Evolutionary conservation across 345 rosid species (phyloP).

Genomic region (Noccaea bulbosa): DNA sequence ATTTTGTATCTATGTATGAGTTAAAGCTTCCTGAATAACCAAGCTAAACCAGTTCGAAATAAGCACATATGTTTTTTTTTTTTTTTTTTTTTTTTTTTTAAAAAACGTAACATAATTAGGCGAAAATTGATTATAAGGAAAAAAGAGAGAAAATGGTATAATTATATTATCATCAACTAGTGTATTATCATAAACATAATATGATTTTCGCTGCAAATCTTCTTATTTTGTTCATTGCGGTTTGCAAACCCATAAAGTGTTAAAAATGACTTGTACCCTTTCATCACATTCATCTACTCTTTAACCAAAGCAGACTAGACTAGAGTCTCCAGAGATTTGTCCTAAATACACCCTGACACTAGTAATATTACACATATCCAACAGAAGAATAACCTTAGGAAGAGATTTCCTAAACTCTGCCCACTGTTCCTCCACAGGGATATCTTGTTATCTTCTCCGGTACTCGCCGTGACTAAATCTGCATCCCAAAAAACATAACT

Average conservation of each 20-base stretch:
- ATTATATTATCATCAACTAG: no score
- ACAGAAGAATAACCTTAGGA: slow-evolving; percentile 6
- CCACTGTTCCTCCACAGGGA: slow-evolving; percentile 88
- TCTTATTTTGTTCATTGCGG: no score
- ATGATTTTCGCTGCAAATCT: neutral
- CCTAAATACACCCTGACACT: slow-evolving; percentile 15
- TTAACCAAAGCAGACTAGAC: neutral
- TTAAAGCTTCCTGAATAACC: no score
- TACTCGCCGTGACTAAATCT: slow-evolving; percentile 97
- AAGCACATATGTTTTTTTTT: no score
- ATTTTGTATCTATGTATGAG: no score
- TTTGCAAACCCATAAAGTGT: no score
- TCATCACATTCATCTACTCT: neutral
- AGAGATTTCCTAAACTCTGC: slow-evolving; percentile 75
- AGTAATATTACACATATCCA: slow-evolving; percentile 31
- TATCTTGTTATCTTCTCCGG: slow-evolving; percentile 96
- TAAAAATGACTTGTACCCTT: neutral
- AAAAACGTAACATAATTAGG: no score
- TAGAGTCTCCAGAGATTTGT: neutral
- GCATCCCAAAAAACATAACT: slow-evolving; percentile 32
- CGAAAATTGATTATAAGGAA: no score
- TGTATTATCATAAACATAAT: neutral
- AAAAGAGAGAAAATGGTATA: no score
- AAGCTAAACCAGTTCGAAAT: no score
- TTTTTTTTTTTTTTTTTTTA: no score